Conservation (phyloP, 352 stramenopile species). For the Phytophthora constricta region DNA sequence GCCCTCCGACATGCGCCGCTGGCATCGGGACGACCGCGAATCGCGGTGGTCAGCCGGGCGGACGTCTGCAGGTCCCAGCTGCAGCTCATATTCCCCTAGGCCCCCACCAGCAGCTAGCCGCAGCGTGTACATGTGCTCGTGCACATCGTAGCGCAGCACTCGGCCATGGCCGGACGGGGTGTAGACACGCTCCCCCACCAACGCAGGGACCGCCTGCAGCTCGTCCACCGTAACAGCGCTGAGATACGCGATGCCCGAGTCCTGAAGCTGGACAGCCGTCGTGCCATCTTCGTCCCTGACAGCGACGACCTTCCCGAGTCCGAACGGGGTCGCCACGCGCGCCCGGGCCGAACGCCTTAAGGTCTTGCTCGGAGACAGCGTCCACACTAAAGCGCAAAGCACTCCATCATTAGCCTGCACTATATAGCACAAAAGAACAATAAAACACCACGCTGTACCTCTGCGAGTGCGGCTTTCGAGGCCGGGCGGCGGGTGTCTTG, state of each 20-base stretch:
- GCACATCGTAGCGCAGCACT: constrained; percentile 58
- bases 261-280: constrained; percentile 57
- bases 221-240: constrained; percentile 47
- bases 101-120: constrained; percentile 38
- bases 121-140: constrained; percentile 62
- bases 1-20: constrained; percentile 39
- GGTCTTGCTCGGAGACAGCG: constrained; percentile 51
- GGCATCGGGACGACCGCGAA: constrained; percentile 27
- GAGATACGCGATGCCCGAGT: constrained; percentile 36
- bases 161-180: constrained; percentile 64
- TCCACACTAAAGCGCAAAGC: constrained; percentile 43
- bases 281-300: constrained; percentile 60
- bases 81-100: constrained; percentile 47
- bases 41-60: constrained; percentile 33
- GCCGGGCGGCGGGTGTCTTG: constrained; percentile 9
- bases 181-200: constrained; percentile 61
- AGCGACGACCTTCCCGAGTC: constrained; percentile 63
- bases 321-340: constrained; percentile 67
- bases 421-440: not conserved
- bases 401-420: not conserved
- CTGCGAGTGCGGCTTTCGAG: constrained; percentile 35
- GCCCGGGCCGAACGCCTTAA: constrained; percentile 45
- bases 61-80: constrained; percentile 49
- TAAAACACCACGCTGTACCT: constrained; percentile 1
- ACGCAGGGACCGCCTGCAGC: constrained; percentile 58